These are phyloP conservation scores for Osmanthus fragrans DNA, from an alignment of 257 asterid species.

Conservation along the genomic window DNA sequence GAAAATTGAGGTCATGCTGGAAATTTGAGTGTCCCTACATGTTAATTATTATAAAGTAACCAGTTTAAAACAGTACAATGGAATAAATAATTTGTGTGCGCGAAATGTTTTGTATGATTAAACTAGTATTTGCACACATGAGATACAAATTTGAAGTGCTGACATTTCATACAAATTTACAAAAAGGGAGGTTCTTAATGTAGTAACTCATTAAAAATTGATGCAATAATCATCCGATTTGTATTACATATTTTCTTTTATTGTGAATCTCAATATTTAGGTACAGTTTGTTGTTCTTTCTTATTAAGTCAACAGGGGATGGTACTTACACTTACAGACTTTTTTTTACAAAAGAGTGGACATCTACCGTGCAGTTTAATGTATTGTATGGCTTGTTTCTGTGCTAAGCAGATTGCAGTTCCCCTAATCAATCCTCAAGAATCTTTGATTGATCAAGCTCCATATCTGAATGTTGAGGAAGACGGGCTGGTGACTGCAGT, in stretches of 20 bases:
- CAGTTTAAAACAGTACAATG: background rate
- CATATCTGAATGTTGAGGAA: conserved; percentile 47
- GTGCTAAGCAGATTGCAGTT: conserved; percentile 40
- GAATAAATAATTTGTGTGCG: background rate
- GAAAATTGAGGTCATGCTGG: background rate
- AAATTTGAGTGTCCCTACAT: background rate
- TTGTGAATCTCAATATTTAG: background rate
- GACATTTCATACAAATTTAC: background rate
- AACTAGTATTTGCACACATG: background rate
- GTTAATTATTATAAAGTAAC: background rate
- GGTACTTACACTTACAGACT: background rate
- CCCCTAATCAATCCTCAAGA: conserved; percentile 39
- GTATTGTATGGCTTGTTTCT: conserved; percentile 12
- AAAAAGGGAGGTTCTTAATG: background rate
- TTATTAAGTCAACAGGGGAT: too few relatives aligned
- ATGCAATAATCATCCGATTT: background rate
- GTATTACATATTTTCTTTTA: background rate
- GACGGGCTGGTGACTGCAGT: conserved; percentile 61
- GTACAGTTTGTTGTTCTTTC: background rate
- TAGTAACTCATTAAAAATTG: background rate
- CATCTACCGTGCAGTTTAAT: background rate
- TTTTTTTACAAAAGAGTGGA: background rate
- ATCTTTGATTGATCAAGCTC: conserved; percentile 67
- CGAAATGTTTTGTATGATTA: background rate
- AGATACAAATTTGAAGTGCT: background rate